phyloP scores from a whole-genome alignment of 257 asterid genomes.

The Thymus quinquecostatus region DNA sequence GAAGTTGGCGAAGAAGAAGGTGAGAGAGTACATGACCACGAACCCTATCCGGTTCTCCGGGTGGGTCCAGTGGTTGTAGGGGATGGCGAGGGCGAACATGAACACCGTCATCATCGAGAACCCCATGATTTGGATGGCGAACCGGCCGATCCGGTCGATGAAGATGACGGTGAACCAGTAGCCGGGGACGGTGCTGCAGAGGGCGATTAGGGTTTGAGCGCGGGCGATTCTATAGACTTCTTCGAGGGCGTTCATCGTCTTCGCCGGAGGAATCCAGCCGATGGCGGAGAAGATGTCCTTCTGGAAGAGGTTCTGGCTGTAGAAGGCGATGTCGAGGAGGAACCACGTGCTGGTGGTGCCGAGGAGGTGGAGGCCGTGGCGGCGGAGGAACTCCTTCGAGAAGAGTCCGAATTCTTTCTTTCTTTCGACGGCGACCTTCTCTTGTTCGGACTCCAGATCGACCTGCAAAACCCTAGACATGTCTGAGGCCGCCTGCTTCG shows the following conservation, averaged over 20 bases:
- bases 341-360: slow-evolving; percentile 66
- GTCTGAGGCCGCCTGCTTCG: slow-evolving; percentile 51
- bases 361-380: slow-evolving; percentile 55
- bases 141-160: slow-evolving; percentile 55
- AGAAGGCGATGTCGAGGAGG: slow-evolving; percentile 54
- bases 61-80: slow-evolving; percentile 58
- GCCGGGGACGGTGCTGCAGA: slow-evolving; percentile 62
- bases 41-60: slow-evolving; percentile 52
- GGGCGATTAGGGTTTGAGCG: slow-evolving; percentile 62
- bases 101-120: slow-evolving; percentile 60
- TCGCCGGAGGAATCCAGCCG: slow-evolving; percentile 62
- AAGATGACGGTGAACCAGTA: slow-evolving; percentile 64
- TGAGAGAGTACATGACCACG: slow-evolving; percentile 51
- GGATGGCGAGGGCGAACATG: slow-evolving; percentile 60
- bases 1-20: slow-evolving; percentile 63
- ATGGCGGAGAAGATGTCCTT: slow-evolving; percentile 55
- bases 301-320: slow-evolving; percentile 59
- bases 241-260: slow-evolving; percentile 56
- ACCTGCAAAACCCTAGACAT: slow-evolving; percentile 61
- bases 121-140: slow-evolving; percentile 55
- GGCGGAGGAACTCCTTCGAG: slow-evolving; percentile 40
- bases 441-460: slow-evolving; percentile 41
- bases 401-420: slow-evolving; percentile 46
- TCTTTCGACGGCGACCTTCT: neutral
- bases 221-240: slow-evolving; percentile 54